Base-by-base conservation (phyloP, 2,329 filamentous ascomycete genomes). In the Diplodia mutila region DNA sequence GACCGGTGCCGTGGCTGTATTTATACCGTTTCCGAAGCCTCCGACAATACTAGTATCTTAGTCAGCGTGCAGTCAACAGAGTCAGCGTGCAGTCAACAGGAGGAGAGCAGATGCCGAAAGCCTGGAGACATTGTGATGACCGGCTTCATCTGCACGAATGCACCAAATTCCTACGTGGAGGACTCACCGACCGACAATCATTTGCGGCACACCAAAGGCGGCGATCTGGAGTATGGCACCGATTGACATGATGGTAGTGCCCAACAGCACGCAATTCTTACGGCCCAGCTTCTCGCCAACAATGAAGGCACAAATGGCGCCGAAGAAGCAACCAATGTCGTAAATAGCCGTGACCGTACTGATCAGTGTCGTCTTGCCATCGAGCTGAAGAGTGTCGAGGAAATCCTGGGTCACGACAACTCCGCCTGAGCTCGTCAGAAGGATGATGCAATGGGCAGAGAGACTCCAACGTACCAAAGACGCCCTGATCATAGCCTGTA, bases 301-400 rank as follows among this genome's bases (percentile, higher is more conserved):
- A 16, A 78, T 73, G 65, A 87, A 83, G n/a, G 82, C 80, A 2
- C 81, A 71, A 34, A 86, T 76, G 1, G 81, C 86, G 18, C 87
- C 87, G 52, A 88, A 76, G 74, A 89, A 88, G 72, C 86, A 88
- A 9, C 86, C 86, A 37, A 89, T 80, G 69, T 88, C 85, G 73
- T 88, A 87, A 65, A 87, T 84, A 1, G 85, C 85, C 0, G 84
- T 86, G 12, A 87, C 83, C 0, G 84, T 86, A n/a, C 77, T 73
- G 70, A 81, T 70, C 64, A 75, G 76, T 63, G 76, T 80, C 70
- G 75, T 80, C 37, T 77, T 77, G 3, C 81, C 80, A 34, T 73
- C 76, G 1, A 86, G 79, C 64, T 82, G 72, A 49, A 84, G 81
- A 1, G 81, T 76, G 46, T 83, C 75, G 3, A 87, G 80, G 64